phyloP scores from a whole-genome alignment of 192 early-diverging fungal species.

The Linnemannia zychae region DNA sequence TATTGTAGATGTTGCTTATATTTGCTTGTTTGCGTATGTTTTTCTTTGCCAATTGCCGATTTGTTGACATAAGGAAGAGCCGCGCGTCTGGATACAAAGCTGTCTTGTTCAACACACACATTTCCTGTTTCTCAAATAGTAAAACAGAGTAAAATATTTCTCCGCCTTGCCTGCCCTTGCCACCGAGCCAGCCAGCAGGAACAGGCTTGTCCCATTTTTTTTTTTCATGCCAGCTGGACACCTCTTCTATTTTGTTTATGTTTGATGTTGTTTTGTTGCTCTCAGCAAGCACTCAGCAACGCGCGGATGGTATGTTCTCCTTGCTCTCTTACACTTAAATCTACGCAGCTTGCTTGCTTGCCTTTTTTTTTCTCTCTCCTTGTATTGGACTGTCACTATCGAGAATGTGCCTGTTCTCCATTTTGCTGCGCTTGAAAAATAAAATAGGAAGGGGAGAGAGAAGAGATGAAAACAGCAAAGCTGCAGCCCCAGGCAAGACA shows the following conservation, averaged over 20 bases:
- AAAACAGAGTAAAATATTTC: not conserved
- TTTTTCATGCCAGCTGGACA: not conserved
- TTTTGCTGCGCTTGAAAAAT: not conserved
- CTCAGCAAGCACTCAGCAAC: not conserved
- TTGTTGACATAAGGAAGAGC: not conserved
- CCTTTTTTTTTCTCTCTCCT: not conserved
- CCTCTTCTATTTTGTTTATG: not conserved
- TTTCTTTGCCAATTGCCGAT: not conserved
- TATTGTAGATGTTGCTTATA: too few relatives aligned
- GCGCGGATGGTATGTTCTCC: not conserved
- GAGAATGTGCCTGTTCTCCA: not conserved
- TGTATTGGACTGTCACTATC: not conserved
- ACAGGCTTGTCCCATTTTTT: conserved; percentile 15
- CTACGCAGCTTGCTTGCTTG: not conserved
- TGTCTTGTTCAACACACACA: too few relatives aligned
- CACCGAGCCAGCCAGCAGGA: conserved; percentile 30
- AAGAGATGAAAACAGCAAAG: not conserved
- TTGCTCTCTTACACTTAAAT: not conserved
- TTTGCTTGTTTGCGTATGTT: not conserved
- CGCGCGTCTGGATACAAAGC: too few relatives aligned
- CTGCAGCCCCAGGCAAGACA: not conserved
- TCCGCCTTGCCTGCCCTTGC: not conserved
- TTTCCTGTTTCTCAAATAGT: not conserved
- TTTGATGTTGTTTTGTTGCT: not conserved
- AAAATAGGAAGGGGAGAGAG: not conserved